Evolutionary conservation across 2,329 filamentous ascomycete genomes (phyloP).

Genomic region (Fusarium xyrophilum): DNA sequence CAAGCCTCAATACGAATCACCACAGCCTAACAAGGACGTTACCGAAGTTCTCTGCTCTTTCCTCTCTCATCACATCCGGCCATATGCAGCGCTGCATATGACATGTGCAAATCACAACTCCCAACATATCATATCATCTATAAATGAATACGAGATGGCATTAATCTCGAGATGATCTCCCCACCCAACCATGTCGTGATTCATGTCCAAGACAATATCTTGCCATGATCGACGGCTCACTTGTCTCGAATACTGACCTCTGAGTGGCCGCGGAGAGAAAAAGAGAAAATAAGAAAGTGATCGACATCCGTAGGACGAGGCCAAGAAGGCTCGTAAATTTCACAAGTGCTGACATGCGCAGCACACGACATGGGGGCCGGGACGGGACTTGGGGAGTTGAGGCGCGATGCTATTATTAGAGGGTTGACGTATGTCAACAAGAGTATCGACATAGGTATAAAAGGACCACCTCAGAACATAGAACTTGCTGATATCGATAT

Average conservation of each 20-base stretch:
- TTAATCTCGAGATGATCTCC: background rate
- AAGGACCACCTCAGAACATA: fast-evolving
- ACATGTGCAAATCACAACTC: background rate
- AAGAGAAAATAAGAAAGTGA: background rate
- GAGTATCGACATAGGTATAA: background rate
- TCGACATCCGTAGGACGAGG: background rate
- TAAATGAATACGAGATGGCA: conserved; percentile 15
- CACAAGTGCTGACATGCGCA: conserved; percentile 21
- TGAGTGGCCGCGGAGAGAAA: conserved; percentile 3
- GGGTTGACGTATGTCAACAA: background rate
- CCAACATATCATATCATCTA: background rate
- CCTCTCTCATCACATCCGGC: background rate
- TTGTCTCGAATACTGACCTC: background rate
- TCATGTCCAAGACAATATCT: background rate
- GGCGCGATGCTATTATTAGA: conserved; percentile 23
- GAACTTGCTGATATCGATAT: fast-evolving
- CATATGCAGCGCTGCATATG: background rate
- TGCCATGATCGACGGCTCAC: conserved; percentile 18
- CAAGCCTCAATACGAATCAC: background rate
- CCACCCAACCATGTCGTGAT: conserved; percentile 10
- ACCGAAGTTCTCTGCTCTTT: background rate
- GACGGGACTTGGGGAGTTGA: background rate
- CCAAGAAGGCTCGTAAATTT: background rate
- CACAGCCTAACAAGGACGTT: background rate
- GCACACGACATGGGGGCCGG: conserved; percentile 8